Evolutionary conservation across 73 alveolate genomes (phyloP).

Genomic region (Tetrahymena thermophila): DNA sequence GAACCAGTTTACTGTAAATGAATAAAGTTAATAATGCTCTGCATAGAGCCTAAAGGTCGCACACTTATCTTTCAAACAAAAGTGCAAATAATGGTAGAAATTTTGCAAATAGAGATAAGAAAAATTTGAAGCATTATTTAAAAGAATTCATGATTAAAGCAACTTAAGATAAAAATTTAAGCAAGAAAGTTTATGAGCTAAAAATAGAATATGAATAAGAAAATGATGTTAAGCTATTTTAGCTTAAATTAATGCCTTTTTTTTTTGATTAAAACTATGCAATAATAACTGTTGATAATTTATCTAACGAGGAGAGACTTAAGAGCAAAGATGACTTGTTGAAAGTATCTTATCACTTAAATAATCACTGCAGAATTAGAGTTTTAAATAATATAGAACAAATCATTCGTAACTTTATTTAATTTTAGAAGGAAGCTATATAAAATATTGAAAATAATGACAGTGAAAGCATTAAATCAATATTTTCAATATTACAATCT

Average conservation of each 20-base stretch:
- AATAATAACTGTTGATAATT: not conserved
- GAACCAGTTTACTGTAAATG: not conserved
- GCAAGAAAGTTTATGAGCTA: not conserved
- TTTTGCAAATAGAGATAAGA: not conserved
- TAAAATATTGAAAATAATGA: not conserved
- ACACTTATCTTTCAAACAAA: not conserved
- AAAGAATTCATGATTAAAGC: not conserved
- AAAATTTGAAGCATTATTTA: not conserved
- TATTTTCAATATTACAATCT: not conserved
- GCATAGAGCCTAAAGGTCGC: not conserved
- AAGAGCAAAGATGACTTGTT: not conserved
- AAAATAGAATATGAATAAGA: not conserved
- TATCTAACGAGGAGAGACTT: not conserved
- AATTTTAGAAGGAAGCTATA: not conserved
- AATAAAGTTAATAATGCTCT: not conserved
- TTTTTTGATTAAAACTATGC: not conserved
- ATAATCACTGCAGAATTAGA: not conserved
- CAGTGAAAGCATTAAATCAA: not conserved
- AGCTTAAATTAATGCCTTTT: not conserved
- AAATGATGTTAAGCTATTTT: not conserved
- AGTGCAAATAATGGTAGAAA: not conserved
- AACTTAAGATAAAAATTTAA: not conserved
- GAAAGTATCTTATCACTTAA: not conserved
- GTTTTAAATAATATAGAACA: not conserved
- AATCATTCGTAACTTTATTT: not conserved